Base-by-base conservation (phyloP, 306 rosid species). In the Trifolium repens region DNA sequence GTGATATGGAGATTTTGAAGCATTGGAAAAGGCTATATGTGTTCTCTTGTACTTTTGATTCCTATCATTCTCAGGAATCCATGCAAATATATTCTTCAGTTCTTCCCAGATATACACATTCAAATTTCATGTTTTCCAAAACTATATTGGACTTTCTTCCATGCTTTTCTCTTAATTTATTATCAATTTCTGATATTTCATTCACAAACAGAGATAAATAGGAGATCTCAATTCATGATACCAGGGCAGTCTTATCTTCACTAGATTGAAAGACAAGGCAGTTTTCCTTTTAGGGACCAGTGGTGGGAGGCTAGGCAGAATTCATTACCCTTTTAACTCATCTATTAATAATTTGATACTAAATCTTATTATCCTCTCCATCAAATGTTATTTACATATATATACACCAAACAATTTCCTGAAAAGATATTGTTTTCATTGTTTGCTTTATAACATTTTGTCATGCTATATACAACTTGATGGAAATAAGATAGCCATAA, bases 131-230 rank as follows among this genome's bases (percentile, higher is more conserved):
- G 17, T 8, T 57, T 53, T 39, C 16, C 19, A 71, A 62, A 50
- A 62, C 13, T 8, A 53, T 71, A 34, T 37, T 61, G 43, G 65
- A 78, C 50, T 24, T 78, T 61, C 66, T 10, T 70, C 37, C 72
- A 61, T 11, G 17, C 5, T 15, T 61, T 78, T 50, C 68, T 78
- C 57, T 60, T 78, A 62, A 37, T 67, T 26, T 67, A 24, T 65
- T 69, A 72, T 15, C 76, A 50, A 61, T 43, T 49, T 54, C 5
- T 4, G 35, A 32, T 32, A 32, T 4, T 32, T 32, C 35, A 32
- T 32, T 32, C 35, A 32, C 35, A 32, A 32, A 32, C 35, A 32
- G 35, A 32, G 6, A 32, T 32, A 32, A 32, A 32, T 32, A 32
- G 35, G 35, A 32, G 35, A 32, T 58, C 71, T 49, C 47, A 44